These are phyloP conservation scores for Achaetomiella virescens DNA, from an alignment of 495 filamentous ascomycete genomes.

Conservation along the genomic window DNA sequence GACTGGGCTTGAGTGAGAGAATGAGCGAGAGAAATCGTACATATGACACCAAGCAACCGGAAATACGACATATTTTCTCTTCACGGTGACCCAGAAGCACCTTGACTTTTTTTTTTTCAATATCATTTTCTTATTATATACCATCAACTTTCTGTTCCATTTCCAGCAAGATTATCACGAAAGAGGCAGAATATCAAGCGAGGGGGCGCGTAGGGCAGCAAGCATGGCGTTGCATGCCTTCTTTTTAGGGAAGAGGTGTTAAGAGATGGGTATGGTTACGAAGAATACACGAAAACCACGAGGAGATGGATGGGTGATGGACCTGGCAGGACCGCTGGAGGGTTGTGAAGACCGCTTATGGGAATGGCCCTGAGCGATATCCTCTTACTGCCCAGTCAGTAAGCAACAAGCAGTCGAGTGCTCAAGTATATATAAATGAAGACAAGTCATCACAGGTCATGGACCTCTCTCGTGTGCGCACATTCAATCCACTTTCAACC, in stretches of 20 bases:
- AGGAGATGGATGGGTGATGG: background rate
- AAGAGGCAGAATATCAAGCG: background rate
- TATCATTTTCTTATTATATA: constrained; percentile 5
- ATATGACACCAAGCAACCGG: constrained; percentile 4
- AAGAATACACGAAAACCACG: background rate
- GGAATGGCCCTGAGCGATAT: too few species aligned
- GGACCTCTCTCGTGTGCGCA: too few species aligned
- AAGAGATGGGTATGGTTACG: background rate
- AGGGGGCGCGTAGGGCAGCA: background rate
- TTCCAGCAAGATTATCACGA: background rate
- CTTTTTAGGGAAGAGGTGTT: background rate
- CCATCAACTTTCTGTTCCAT: background rate
- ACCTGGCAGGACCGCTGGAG: background rate
- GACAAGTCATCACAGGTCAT: too few species aligned
- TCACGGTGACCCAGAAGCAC: background rate
- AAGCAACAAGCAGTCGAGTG: too few species aligned
- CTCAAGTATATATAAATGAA: too few species aligned
- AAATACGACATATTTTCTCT: constrained; percentile 1
- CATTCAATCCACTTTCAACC: too few species aligned
- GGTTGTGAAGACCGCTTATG: too few species aligned
- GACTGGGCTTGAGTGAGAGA: background rate
- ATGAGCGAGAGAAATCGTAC: constrained; percentile 2
- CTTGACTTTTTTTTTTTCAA: background rate
- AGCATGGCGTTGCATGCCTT: constrained; percentile 14
- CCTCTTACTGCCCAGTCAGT: too few species aligned